phyloP scores from a whole-genome alignment of 345 rosid genomes.

The Stellera chamaejasme region DNA sequence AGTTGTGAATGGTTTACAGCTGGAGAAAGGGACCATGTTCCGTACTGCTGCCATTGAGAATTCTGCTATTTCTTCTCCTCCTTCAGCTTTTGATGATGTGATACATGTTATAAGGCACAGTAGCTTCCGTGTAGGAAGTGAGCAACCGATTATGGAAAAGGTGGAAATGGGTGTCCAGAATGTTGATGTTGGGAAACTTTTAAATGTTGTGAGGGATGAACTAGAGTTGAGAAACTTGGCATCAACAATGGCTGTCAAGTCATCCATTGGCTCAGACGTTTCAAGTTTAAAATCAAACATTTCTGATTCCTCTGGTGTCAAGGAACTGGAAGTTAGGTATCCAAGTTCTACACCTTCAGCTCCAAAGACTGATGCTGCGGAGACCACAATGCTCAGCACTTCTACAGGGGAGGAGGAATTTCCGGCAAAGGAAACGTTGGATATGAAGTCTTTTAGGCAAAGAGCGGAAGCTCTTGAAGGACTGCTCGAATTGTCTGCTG shows the following conservation, averaged over 20 bases:
- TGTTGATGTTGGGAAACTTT: constrained; percentile 64
- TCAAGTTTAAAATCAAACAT: constrained; percentile 25
- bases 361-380: constrained; percentile 34
- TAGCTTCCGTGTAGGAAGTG: constrained; percentile 82
- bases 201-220: constrained; percentile 73
- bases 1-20: constrained; percentile 28
- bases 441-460: constrained; percentile 83
- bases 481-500: constrained; percentile 85
- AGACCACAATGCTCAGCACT: constrained; percentile 31
- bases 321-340: constrained; percentile 38
- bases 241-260: constrained; percentile 23
- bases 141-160: constrained; percentile 76
- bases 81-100: constrained; percentile 69
- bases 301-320: constrained; percentile 30
- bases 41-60: constrained; percentile 35
- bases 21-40: constrained; percentile 31
- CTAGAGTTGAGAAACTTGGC: constrained; percentile 41
- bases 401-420: constrained; percentile 40
- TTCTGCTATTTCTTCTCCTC: constrained; percentile 32
- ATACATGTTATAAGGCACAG: constrained; percentile 86
- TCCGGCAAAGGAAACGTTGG: constrained; percentile 60
- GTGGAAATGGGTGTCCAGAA: constrained; percentile 73
- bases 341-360: constrained; percentile 13
- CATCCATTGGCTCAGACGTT: constrained; percentile 40
- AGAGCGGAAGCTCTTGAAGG: constrained; percentile 99